Conservation (phyloP, 768 basidiomycete genomes). For the Hysterangium stoloniferum region DNA sequence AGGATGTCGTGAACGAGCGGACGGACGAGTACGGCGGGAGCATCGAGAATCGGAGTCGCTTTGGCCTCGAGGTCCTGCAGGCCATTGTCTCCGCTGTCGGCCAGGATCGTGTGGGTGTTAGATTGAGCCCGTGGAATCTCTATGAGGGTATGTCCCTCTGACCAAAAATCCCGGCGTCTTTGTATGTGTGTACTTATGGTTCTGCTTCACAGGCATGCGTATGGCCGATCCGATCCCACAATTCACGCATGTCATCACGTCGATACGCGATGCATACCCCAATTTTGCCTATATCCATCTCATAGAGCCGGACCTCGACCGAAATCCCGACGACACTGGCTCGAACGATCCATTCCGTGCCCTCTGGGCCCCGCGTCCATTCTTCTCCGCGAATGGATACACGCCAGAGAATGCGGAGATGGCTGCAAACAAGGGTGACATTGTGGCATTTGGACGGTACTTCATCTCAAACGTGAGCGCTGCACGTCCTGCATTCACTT, state of each 20-base stretch:
- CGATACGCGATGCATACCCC: slow-evolving; percentile 35
- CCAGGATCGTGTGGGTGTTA: slow-evolving; percentile 41
- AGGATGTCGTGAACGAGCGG: slow-evolving; percentile 45
- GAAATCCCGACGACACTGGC: neutral
- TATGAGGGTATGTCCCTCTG: slow-evolving; percentile 7
- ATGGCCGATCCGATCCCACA: slow-evolving; percentile 48
- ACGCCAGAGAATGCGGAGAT: slow-evolving; percentile 32
- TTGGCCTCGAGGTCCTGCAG: slow-evolving; percentile 46
- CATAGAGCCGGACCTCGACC: slow-evolving; percentile 27
- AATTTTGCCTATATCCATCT: slow-evolving; percentile 43
- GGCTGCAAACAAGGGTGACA: slow-evolving; percentile 27
- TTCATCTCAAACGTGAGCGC: slow-evolving; percentile 33
- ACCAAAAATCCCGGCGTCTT: neutral
- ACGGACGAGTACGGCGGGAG: slow-evolving; percentile 65
- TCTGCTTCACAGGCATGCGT: slow-evolving; percentile 27
- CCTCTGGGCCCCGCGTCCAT: slow-evolving; percentile 34
- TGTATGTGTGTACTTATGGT: neutral
- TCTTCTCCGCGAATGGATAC: slow-evolving; percentile 40
- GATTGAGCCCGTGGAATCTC: slow-evolving; percentile 48
- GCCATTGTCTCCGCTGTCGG: slow-evolving; percentile 48
- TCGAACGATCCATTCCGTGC: neutral
- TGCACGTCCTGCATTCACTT: too few relatives aligned
- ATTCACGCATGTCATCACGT: slow-evolving; percentile 43
- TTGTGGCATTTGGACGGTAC: slow-evolving; percentile 31
- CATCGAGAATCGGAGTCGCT: slow-evolving; percentile 50